phyloP scores from a whole-genome alignment of 371 early-diverging fungal species.

The Saksenaea vasiformis region DNA sequence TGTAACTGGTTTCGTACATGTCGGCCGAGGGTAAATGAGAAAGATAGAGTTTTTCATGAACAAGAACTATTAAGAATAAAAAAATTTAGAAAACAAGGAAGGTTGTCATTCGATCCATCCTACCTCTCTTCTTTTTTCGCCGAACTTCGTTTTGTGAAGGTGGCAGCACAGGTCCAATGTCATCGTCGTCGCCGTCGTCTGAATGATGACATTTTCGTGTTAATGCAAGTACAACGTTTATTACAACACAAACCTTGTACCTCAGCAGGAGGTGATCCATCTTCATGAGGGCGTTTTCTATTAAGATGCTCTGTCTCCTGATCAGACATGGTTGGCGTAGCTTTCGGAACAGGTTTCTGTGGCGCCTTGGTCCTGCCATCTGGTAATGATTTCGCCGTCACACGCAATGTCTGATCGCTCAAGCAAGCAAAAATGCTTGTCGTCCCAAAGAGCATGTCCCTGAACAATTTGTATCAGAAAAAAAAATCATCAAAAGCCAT shows the following conservation, averaged over 20 bases:
- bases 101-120: not conserved
- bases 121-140: slow-evolving; percentile 46
- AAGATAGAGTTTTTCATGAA: slow-evolving; percentile 79
- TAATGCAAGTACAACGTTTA: no score
- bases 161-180: slow-evolving; percentile 45
- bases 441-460: no score
- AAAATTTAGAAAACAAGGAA: not conserved
- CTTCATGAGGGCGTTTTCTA: not conserved
- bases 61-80: slow-evolving; percentile 44
- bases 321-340: not conserved
- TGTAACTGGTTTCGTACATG: slow-evolving; percentile 92
- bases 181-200: slow-evolving; percentile 29
- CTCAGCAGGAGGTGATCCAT: not conserved
- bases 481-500: no score
- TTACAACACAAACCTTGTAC: slow-evolving; percentile 1
- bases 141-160: slow-evolving; percentile 32
- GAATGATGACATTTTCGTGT: no score
- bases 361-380: not conserved
- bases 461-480: no score
- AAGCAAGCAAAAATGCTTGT: no score
- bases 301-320: slow-evolving; percentile 2
- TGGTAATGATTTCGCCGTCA: not conserved
- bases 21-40: slow-evolving; percentile 79
- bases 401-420: not conserved
- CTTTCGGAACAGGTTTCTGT: not conserved